Conservation (phyloP, 2,329 filamentous ascomycete species). For the Aaosphaeria arxii region DNA sequence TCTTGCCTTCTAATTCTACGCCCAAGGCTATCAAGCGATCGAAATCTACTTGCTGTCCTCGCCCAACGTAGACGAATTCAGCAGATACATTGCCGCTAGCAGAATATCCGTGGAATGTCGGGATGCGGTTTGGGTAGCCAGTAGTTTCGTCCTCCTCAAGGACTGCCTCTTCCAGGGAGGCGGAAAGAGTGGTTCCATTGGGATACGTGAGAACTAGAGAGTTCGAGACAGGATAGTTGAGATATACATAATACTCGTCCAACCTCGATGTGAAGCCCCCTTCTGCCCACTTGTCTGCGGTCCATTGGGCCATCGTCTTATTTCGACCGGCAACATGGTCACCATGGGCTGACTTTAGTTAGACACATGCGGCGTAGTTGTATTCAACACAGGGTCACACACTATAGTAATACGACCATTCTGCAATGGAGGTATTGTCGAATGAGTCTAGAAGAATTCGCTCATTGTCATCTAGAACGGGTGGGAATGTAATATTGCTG, state of each 20-base stretch:
- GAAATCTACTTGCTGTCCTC: constrained; percentile 45
- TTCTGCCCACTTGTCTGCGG: constrained; percentile 33
- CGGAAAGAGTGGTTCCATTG: constrained; percentile 31
- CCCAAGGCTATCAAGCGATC: constrained; percentile 37
- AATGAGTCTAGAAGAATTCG: constrained; percentile 40
- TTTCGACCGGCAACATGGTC: constrained; percentile 32
- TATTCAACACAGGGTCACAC: constrained; percentile 3
- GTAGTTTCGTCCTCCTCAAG: constrained; percentile 33
- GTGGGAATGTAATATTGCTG: constrained; percentile 25
- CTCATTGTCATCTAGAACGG: constrained; percentile 34
- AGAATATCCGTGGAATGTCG: constrained; percentile 49
- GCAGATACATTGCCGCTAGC: constrained; percentile 45
- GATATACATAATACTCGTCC: constrained; percentile 38
- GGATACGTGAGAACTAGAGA: constrained; percentile 30
- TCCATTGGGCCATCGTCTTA: constrained; percentile 40
- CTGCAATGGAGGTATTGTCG: constrained; percentile 38
- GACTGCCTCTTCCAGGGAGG: constrained; percentile 31
- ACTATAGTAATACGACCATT: constrained; percentile 40
- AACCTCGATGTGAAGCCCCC: constrained; percentile 35
- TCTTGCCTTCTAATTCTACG: constrained; percentile 43
- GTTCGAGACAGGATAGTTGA: constrained; percentile 38
- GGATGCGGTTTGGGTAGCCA: constrained; percentile 39
- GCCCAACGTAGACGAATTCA: constrained; percentile 48
- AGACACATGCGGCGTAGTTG: no score
- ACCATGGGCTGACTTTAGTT: constrained; percentile 22